Percentiles rank a stretch among this genome's conserved stretches.
Evolutionary conservation across 352 stramenopile genomes (phyloP).

Genomic region (Pythium sukuiense): DNA sequence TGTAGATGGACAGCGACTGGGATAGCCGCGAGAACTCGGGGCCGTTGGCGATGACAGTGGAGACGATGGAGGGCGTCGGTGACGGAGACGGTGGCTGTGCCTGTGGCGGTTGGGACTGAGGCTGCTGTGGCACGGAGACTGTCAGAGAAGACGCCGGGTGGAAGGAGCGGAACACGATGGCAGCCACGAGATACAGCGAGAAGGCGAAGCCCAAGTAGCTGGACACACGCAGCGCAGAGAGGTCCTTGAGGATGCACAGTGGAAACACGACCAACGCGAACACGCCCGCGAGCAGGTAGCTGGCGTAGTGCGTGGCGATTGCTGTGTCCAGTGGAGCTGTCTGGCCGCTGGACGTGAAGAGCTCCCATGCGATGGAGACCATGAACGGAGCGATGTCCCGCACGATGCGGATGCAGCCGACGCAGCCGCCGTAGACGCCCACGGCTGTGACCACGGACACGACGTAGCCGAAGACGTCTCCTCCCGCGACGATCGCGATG

Average conservation of each 20-base stretch:
- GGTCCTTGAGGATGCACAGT: slow-evolving; percentile 69
- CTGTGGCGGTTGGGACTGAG: neutral
- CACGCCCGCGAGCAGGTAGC: slow-evolving; percentile 52
- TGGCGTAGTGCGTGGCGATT: slow-evolving; percentile 26
- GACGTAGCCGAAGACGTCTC: slow-evolving; percentile 52
- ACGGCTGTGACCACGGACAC: slow-evolving; percentile 67
- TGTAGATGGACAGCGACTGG: slow-evolving; percentile 74
- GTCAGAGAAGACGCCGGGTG: slow-evolving; percentile 14
- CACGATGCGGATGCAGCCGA: slow-evolving; percentile 72
- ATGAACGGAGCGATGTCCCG: slow-evolving; percentile 68
- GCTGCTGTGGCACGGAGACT: neutral
- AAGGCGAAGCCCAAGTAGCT: slow-evolving; percentile 73
- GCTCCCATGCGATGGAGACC: slow-evolving; percentile 29
- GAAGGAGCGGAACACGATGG: slow-evolving; percentile 58
- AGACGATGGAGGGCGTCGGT: slow-evolving; percentile 6
- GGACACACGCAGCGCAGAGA: slow-evolving; percentile 64
- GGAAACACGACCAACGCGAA: slow-evolving; percentile 63
- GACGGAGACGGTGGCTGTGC: neutral
- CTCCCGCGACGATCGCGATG: slow-evolving; percentile 54
- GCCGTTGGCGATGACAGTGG: slow-evolving; percentile 35
- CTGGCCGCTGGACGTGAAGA: slow-evolving; percentile 13
- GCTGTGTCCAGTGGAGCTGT: slow-evolving; percentile 14
- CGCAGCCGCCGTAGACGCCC: slow-evolving; percentile 69
- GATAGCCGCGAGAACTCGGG: slow-evolving; percentile 42
- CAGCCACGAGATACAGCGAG: slow-evolving; percentile 59